phyloP scores from a whole-genome alignment of 768 basidiomycete genomes.

The Suillus cothurnatus region DNA sequence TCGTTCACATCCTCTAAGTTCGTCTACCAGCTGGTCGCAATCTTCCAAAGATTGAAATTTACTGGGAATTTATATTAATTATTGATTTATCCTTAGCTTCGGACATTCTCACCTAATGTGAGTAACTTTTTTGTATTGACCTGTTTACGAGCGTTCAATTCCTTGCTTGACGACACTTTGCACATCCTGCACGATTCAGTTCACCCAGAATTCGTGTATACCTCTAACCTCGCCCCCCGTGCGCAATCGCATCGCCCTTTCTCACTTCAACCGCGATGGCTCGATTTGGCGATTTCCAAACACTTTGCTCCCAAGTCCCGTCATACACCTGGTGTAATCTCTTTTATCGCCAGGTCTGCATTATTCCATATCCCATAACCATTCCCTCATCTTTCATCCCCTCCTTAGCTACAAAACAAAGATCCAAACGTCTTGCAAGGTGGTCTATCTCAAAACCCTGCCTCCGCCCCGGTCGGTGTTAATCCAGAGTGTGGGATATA shows the following conservation, averaged over 20 bases:
- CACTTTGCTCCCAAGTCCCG: slow-evolving; percentile 67
- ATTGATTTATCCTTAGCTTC: background rate
- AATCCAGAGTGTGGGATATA: slow-evolving; percentile 81
- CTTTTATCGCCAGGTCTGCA: slow-evolving; percentile 81
- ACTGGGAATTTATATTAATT: too few species aligned
- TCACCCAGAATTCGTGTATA: background rate
- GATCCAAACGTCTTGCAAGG: slow-evolving; percentile 35
- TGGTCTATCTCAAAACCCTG: slow-evolving; percentile 45
- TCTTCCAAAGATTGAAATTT: background rate
- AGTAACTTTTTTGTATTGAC: slow-evolving; percentile 31
- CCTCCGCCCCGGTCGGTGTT: slow-evolving; percentile 77
- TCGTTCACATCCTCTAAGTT: background rate
- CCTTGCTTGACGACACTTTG: slow-evolving; percentile 24
- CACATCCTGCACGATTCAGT: slow-evolving; percentile 24
- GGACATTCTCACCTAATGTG: slow-evolving; percentile 4
- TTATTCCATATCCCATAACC: slow-evolving; percentile 15
- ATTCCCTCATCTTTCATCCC: slow-evolving; percentile 23
- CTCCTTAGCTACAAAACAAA: slow-evolving; percentile 42
- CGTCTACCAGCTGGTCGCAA: background rate
- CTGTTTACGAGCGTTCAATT: slow-evolving; percentile 30
- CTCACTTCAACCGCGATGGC: slow-evolving; percentile 40
- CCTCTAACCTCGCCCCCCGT: background rate
- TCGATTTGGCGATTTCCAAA: slow-evolving; percentile 72
- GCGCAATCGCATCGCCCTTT: background rate
- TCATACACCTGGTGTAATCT: slow-evolving; percentile 94